Evolutionary conservation across 495 filamentous ascomycete species (phyloP).

Genomic region (Umbilicaria muhlenbergii): DNA sequence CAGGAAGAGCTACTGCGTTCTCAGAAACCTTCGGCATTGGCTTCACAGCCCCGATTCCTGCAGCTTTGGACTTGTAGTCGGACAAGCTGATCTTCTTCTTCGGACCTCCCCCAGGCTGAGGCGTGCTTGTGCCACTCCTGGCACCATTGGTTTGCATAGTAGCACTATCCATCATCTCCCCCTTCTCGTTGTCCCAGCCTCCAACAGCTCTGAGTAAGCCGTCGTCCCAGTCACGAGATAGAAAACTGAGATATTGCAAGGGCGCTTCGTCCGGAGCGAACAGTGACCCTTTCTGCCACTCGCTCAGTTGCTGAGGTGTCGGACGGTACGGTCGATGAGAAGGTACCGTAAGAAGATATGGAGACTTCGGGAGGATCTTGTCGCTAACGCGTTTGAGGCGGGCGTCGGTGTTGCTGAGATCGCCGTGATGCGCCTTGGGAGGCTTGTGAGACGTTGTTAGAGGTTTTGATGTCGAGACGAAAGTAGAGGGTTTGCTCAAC

Average conservation of each 20-base stretch:
- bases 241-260: slow-evolving; percentile 6
- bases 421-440: not conserved
- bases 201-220: not conserved
- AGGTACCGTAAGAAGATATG: slow-evolving; percentile 4
- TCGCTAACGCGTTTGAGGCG: not conserved
- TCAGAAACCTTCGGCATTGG: not conserved
- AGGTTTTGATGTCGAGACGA: not conserved
- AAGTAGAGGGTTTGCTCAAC: too few relatives aligned
- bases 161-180: not conserved
- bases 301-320: not conserved
- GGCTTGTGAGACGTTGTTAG: not conserved
- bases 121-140: slow-evolving; percentile 2
- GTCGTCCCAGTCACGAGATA: slow-evolving; percentile 1
- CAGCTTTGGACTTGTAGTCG: slow-evolving; percentile 5
- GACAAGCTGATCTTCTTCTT: slow-evolving; percentile 4
- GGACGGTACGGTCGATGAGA: not conserved
- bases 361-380: not conserved
- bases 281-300: not conserved
- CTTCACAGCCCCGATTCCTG: not conserved
- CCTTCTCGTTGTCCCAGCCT: slow-evolving; percentile 1
- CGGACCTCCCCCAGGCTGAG: not conserved
- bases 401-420: not conserved
- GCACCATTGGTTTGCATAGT: not conserved
- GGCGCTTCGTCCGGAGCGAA: slow-evolving; percentile 1
- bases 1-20: not conserved